These are phyloP conservation scores for Wallemia ichthyophaga DNA, from an alignment of 1,284 basidiomycete species.

Conservation along the genomic window DNA sequence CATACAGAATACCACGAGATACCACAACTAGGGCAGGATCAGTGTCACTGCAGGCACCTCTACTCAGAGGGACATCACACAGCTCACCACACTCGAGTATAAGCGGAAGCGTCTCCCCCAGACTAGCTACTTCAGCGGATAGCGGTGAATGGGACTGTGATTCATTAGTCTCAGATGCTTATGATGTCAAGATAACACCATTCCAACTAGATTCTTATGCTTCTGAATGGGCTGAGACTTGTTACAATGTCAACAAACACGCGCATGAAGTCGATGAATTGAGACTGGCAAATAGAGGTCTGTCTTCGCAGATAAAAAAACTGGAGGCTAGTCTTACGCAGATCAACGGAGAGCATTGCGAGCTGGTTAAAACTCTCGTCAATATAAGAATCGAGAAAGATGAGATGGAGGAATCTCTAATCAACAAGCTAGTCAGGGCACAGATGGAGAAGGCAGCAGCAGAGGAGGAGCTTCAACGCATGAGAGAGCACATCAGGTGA, in stretches of 20 bases:
- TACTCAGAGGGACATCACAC: slow-evolving; percentile 1
- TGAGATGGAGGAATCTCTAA: slow-evolving; percentile 30
- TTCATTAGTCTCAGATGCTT: slow-evolving; percentile 18
- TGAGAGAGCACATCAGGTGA: neutral
- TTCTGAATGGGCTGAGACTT: slow-evolving; percentile 51
- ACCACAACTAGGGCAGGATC: neutral
- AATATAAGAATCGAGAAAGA: slow-evolving; percentile 56
- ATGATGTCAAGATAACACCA: slow-evolving; percentile 50
- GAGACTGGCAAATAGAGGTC: slow-evolving; percentile 37
- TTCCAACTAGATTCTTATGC: slow-evolving; percentile 72
- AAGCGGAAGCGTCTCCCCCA: neutral
- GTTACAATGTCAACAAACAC: slow-evolving; percentile 38
- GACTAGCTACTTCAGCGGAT: neutral
- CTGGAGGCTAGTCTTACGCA: slow-evolving; percentile 47
- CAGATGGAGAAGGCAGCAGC: neutral
- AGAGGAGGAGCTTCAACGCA: neutral
- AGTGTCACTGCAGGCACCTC: slow-evolving; percentile 14
- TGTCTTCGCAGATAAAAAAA: slow-evolving; percentile 52
- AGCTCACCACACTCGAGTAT: slow-evolving; percentile 2
- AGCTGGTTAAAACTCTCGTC: slow-evolving; percentile 51
- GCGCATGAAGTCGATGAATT: slow-evolving; percentile 48
- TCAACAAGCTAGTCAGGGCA: slow-evolving; percentile 42
- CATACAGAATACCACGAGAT: slow-evolving; percentile 24
- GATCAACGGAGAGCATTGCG: slow-evolving; percentile 26
- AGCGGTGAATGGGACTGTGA: neutral